A percentile compares a stretch with the other conserved stretches of the same genome.
Conservation (phyloP, 306 rosid genomes). For the Mucuna pruriens region DNA sequence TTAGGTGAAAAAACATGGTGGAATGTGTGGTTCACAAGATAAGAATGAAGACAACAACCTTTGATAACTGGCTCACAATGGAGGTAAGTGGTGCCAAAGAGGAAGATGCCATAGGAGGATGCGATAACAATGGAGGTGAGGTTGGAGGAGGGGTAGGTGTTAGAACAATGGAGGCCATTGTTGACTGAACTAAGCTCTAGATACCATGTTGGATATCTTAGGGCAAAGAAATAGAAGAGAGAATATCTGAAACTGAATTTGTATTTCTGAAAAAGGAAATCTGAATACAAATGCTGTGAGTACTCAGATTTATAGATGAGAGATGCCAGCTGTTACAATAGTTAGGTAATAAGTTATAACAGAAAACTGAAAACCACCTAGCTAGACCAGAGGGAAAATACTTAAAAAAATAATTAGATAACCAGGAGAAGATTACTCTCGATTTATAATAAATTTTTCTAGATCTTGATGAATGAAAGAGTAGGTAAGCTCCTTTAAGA, state of each 20-base stretch:
- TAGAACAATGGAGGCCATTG: neutral
- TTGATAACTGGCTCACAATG: too few species aligned
- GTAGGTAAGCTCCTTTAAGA: neutral
- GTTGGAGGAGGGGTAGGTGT: too few species aligned
- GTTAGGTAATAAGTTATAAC: too few species aligned
- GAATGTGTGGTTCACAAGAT: too few species aligned
- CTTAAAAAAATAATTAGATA: neutral
- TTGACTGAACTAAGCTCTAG: neutral
- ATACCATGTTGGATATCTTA: neutral
- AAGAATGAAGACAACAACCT: too few species aligned
- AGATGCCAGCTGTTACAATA: neutral
- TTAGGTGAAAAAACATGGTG: too few species aligned
- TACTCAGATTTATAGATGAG: neutral
- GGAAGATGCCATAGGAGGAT: too few species aligned
- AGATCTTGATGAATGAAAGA: slow-evolving; percentile 5
- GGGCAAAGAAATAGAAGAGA: neutral
- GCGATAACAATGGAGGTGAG: too few species aligned
- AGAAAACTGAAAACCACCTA: neutral
- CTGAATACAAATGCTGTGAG: neutral
- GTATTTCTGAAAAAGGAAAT: neutral
- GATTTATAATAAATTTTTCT: neutral
- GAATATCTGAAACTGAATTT: neutral
- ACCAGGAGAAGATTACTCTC: neutral
- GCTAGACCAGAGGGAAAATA: neutral
- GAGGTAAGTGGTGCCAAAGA: too few species aligned